These are phyloP conservation scores for Aspergillus sp. DNA, from an alignment of 2,329 filamentous ascomycete genomes.

Conservation along the genomic window DNA sequence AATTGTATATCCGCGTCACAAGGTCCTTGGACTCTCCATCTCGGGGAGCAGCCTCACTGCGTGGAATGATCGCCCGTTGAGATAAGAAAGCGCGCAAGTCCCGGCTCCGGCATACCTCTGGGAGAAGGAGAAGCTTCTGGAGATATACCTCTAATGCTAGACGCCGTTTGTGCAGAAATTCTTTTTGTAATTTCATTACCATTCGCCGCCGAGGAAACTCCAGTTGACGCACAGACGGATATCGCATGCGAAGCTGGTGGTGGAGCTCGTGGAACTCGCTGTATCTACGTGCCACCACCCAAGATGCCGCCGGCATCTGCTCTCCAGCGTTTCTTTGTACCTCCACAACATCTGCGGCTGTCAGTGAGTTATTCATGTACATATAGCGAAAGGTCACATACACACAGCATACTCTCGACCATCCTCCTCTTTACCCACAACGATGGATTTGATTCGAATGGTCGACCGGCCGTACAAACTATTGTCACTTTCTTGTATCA, in stretches of 20 bases:
- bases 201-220: conserved; percentile 92
- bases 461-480: conserved; percentile 91
- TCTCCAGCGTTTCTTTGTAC: conserved; percentile 89
- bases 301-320: conserved; percentile 94
- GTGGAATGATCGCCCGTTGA: conserved; percentile 75
- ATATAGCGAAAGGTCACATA: conserved; percentile 38
- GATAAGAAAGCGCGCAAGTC: conserved; percentile 93
- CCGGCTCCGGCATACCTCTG: conserved; percentile 90
- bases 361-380: neutral
- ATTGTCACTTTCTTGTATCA: conserved; percentile 96
- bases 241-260: conserved; percentile 81
- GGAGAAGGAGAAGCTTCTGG: conserved; percentile 77
- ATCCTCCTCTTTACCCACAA: conserved; percentile 89
- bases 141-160: conserved; percentile 85
- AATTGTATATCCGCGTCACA: conserved; percentile 93
- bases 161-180: conserved; percentile 89
- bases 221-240: conserved; percentile 83
- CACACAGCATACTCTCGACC: conserved; percentile 91
- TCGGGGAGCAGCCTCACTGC: conserved; percentile 58
- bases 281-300: conserved; percentile 90
- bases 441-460: conserved; percentile 87
- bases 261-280: conserved; percentile 97
- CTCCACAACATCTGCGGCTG: conserved; percentile 74
- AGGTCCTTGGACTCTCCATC: conserved; percentile 76
- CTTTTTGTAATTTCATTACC: conserved; percentile 94